phyloP scores from a whole-genome alignment of 2,329 filamentous ascomycete genomes.

The Pezicula carpinea region DNA sequence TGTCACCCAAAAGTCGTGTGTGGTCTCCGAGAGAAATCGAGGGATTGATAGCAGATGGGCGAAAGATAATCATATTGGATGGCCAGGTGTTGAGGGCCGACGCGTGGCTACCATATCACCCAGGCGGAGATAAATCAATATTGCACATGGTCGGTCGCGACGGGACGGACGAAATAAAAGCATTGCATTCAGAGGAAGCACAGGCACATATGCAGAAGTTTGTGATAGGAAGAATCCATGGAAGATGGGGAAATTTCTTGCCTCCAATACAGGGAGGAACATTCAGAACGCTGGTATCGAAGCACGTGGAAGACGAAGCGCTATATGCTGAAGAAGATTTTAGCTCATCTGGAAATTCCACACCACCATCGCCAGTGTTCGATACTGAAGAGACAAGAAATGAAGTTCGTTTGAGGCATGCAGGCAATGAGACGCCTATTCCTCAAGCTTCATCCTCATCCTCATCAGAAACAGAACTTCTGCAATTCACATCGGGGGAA shows the following conservation, averaged over 20 bases:
- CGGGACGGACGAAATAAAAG: constrained; percentile 86
- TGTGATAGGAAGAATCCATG: constrained; percentile 73
- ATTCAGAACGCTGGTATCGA: neutral
- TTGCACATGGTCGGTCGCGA: constrained; percentile 86
- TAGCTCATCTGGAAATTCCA: too few species aligned
- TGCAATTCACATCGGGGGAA: constrained; percentile 60
- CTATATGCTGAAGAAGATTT: too few species aligned
- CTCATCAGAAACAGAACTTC: constrained; percentile 28
- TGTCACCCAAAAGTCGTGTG: too few species aligned
- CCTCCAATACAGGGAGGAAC: constrained; percentile 81
- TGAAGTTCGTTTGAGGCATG: too few species aligned
- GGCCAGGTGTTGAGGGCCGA: constrained; percentile 78
- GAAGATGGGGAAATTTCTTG: constrained; percentile 76
- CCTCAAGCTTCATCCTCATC: constrained; percentile 1
- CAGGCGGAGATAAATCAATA: constrained; percentile 83
- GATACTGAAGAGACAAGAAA: constrained; percentile 26
- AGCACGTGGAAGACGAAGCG: too few species aligned
- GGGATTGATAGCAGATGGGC: constrained; percentile 72
- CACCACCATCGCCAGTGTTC: neutral
- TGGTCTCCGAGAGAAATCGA: constrained; percentile 63
- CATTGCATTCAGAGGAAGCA: constrained; percentile 78
- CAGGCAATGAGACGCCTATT: too few species aligned
- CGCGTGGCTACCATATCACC: constrained; percentile 80
- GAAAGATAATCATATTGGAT: constrained; percentile 72
- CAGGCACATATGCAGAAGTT: constrained; percentile 41